Evolutionary conservation across 805 yeast species (phyloP), one percentile per base, ranked within the genome.

Genomic region (Danielozyma ontarioensis): DNA sequence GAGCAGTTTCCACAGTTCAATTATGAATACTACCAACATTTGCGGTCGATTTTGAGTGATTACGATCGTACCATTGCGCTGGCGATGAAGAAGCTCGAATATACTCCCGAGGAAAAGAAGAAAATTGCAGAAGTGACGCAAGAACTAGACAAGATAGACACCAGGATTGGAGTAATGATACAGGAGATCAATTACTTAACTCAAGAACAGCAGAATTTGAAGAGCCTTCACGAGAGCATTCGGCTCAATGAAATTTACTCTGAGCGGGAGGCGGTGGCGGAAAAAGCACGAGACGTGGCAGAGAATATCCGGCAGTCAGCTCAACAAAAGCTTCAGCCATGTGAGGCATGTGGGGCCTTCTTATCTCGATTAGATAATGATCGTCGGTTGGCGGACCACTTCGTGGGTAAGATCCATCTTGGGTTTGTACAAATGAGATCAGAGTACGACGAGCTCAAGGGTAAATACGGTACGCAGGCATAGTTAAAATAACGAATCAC

Each of bases 311-410:
- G 94, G 2, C 90, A 85, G 45, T 74, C 88, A 10, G 86, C 93
- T 1, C 95, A 84, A 50, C 97, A 89, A 49, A 85, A 86, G 54
- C 65, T 89, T 29, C 96, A 88, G 55, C 95, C 86, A 1, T 89
- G 97, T 58, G 83, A 77, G 42, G 78, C 77, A 1, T 89, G 97
- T 59, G 96, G 95, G 1, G 95, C 95, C 1, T 87, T 82, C 50
- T 63, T 90, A 25, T 83, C 95, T 6, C 66, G 90, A 40, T 62
- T 88, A 35, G 97, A 89, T 55, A 85, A 83, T 37, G 97, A 89
- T 53, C 70, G 88, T 53, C 70, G 97, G 45, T 64, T 89, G 41
- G 95, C 90, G 1, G 96, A 85, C 46, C 97, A 89, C 56, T 88
- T 86, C 53, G 60, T 80, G 16, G 97, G 97, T 1, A 87, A 86